Evolutionary conservation across 306 rosid species (phyloP).

Genomic region (Cyamopsis tetragonoloba): DNA sequence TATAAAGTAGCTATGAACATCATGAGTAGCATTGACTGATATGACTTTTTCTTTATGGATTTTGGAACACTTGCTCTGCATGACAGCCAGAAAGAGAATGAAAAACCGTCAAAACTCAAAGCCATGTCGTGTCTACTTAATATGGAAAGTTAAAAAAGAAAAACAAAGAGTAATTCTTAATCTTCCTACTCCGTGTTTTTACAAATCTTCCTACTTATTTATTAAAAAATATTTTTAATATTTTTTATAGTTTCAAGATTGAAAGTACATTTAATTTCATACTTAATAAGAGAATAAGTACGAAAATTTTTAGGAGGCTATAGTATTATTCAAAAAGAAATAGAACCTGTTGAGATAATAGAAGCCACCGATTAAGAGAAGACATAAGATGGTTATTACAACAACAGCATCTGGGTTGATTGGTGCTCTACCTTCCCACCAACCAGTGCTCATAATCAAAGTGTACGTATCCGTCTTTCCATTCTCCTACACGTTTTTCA

Average conservation of each 20-base stretch:
- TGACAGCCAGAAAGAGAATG: neutral
- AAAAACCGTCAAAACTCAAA: slow-evolving; percentile 24
- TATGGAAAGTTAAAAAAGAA: neutral
- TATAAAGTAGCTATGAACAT: slow-evolving; percentile 52
- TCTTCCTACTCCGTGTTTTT: too few relatives aligned
- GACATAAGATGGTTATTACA: slow-evolving; percentile 52
- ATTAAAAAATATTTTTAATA: too few relatives aligned
- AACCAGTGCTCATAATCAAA: slow-evolving; percentile 94
- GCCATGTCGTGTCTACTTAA: neutral
- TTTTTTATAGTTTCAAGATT: too few relatives aligned
- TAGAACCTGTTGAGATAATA: slow-evolving; percentile 80
- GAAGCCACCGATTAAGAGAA: slow-evolving; percentile 61
- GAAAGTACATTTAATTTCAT: too few relatives aligned
- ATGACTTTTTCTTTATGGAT: slow-evolving; percentile 44
- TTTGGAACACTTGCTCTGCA: slow-evolving; percentile 56
- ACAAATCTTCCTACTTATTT: too few relatives aligned
- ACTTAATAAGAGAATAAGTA: too few relatives aligned
- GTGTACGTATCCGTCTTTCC: slow-evolving; percentile 71
- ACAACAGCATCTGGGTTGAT: slow-evolving; percentile 76
- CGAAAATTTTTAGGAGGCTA: too few relatives aligned
- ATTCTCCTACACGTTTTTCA: slow-evolving; percentile 58
- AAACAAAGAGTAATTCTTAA: too few relatives aligned
- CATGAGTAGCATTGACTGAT: slow-evolving; percentile 53
- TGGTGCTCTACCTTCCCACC: slow-evolving; percentile 86
- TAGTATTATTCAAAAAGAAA: too few relatives aligned